These are phyloP conservation scores for Neurospora tetrasperma DNA, from an alignment of 495 filamentous ascomycete genomes.

Conservation along the genomic window DNA sequence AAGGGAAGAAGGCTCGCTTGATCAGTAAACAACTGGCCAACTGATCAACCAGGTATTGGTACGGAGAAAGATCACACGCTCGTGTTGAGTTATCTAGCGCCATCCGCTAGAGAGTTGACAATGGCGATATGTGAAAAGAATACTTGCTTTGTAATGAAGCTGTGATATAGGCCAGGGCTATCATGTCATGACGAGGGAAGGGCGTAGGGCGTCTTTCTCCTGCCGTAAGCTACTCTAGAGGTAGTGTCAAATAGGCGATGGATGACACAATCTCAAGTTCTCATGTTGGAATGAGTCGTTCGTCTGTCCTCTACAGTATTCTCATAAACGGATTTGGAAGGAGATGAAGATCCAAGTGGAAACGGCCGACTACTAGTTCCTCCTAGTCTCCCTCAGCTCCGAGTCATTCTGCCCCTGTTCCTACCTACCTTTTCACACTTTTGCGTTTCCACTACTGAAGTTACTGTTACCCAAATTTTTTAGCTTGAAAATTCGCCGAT, in stretches of 20 bases:
- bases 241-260: too few relatives aligned
- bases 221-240: too few relatives aligned
- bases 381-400: background rate
- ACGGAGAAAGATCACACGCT: background rate
- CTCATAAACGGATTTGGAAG: background rate
- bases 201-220: background rate
- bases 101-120: background rate
- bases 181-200: background rate
- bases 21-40: background rate
- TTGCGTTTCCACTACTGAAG: background rate
- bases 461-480: background rate
- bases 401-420: background rate
- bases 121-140: background rate
- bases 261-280: background rate
- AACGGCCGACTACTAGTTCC: background rate
- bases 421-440: too few relatives aligned
- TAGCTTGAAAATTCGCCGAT: background rate
- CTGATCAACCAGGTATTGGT: background rate
- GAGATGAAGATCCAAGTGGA: background rate
- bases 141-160: background rate
- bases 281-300: background rate
- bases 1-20: background rate
- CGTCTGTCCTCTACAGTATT: background rate
- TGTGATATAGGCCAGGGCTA: background rate
- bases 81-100: background rate